Evolutionary conservation across 2,329 filamentous ascomycete genomes (phyloP), one percentile per base, ranked within the genome.

Genomic region (Cercospora beticola): DNA sequence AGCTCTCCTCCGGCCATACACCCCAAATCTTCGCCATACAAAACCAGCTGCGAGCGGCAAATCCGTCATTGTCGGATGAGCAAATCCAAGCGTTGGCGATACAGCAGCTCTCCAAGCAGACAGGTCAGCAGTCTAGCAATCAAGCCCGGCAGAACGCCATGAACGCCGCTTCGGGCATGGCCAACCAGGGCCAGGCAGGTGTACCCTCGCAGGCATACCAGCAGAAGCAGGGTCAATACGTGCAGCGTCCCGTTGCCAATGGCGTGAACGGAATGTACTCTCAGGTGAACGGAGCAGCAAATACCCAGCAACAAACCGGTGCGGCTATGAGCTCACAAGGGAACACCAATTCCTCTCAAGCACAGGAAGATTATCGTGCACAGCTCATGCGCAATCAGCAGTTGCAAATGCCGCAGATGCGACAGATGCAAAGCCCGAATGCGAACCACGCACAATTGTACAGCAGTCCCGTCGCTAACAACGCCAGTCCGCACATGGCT

Each of bases 1-100:
- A 83, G 64, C 80, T 87, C 54, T 85, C 83, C 23, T 85, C 81
- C 60, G 84, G 85, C 23, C 83, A 86, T 72, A 82, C 87, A 56
- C 86, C 86, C 14, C 83, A 83, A 8, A 84, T 88, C 67, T 85
- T 83, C 65, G 83, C 81, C 67, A 82, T 87, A 65, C 81, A 83
- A 68, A 85, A 82, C 69, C 83, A 85, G 46, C 82, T 88, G 16
- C 83, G 85, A 70, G 79, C 79, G 64, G 83, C 78, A 71, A 82
- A 86, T 70, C 86, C 86, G 1, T 81, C 82, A 65, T 78, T 86
- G 70, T 79, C 84, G 1, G 81, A 83, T 3, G 86, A 88, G 28
- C 85, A 88, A 75, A 80, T 88, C 9, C 83, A 81, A 66, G 82
- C 82, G 49, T 75, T 86, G 70, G 85, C 86, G 3, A 85, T 82